Evolutionary conservation across 2,329 filamentous ascomycete species (phyloP).

Genomic region (Fusarium vanettenii): DNA sequence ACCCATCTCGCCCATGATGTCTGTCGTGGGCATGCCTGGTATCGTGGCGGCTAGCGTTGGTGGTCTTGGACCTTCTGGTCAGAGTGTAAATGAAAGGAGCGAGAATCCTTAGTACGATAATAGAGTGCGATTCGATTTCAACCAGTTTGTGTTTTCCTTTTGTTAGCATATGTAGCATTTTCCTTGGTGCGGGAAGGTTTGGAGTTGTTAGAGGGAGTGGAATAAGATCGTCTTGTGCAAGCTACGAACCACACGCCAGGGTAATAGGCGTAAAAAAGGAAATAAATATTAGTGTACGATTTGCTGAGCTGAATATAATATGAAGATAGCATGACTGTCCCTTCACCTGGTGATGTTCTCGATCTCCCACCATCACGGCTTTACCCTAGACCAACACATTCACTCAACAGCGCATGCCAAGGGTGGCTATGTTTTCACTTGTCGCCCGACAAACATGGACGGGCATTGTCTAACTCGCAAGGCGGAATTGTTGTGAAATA

Average conservation of each 20-base stretch:
- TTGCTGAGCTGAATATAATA: neutral
- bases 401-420: neutral
- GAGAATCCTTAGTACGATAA: slow-evolving; percentile 27
- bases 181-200: neutral
- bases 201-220: neutral
- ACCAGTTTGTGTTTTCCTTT: neutral
- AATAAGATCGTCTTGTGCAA: neutral
- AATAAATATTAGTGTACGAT: neutral
- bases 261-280: neutral
- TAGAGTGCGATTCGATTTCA: neutral
- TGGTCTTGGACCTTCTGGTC: slow-evolving; percentile 20
- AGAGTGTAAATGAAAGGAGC: slow-evolving; percentile 8
- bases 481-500: neutral
- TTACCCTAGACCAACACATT: neutral
- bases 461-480: neutral
- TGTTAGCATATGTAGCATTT: neutral
- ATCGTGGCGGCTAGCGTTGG: slow-evolving; percentile 35
- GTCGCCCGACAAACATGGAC: neutral
- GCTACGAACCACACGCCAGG: neutral
- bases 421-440: neutral
- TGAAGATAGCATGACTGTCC: neutral
- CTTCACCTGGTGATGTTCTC: neutral
- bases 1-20: slow-evolving; percentile 37
- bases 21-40: slow-evolving; percentile 34
- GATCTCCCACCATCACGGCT: too few species aligned